A percentile compares a stretch with the other conserved stretches of the same genome.
Evolutionary conservation across 1,284 basidiomycete species (phyloP).

Genomic region (Ustilago loliicola): DNA sequence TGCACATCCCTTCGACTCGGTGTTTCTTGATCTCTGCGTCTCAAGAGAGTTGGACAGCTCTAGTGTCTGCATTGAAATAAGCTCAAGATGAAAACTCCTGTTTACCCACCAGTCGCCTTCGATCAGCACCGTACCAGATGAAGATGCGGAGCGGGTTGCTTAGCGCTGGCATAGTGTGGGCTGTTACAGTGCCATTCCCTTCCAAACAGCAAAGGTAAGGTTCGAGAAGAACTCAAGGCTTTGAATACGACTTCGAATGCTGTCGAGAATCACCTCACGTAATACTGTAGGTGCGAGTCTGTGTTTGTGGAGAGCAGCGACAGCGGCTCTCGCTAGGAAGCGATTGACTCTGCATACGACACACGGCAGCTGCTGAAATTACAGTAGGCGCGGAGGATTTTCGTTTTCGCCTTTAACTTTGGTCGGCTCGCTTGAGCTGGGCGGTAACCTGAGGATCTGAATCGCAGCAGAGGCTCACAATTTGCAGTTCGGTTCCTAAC

Average conservation of each 20-base stretch:
- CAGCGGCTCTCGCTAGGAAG: neutral
- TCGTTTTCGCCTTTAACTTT: neutral
- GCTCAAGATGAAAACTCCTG: too few species aligned
- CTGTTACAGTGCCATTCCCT: too few species aligned
- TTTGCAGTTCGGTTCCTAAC: neutral
- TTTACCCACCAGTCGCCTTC: too few species aligned
- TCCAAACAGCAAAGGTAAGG: too few species aligned
- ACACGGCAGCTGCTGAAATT: neutral
- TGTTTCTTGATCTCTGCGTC: too few species aligned
- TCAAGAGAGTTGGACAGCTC: too few species aligned
- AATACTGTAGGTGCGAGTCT: neutral
- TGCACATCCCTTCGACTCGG: neutral
- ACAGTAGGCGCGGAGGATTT: neutral
- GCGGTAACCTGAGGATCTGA: neutral
- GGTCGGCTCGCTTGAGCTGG: neutral
- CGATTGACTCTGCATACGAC: neutral
- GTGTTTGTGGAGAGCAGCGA: neutral
- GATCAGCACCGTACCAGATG: too few species aligned
- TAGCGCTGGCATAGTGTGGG: too few species aligned
- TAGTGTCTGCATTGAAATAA: too few species aligned
- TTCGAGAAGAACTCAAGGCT: too few species aligned
- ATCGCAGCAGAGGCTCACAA: neutral
- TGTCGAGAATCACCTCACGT: neutral
- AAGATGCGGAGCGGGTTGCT: too few species aligned
- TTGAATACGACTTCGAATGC: too few species aligned